phyloP scores from a whole-genome alignment of 2,329 filamentous ascomycete species.

The Clathrospora elynae region DNA sequence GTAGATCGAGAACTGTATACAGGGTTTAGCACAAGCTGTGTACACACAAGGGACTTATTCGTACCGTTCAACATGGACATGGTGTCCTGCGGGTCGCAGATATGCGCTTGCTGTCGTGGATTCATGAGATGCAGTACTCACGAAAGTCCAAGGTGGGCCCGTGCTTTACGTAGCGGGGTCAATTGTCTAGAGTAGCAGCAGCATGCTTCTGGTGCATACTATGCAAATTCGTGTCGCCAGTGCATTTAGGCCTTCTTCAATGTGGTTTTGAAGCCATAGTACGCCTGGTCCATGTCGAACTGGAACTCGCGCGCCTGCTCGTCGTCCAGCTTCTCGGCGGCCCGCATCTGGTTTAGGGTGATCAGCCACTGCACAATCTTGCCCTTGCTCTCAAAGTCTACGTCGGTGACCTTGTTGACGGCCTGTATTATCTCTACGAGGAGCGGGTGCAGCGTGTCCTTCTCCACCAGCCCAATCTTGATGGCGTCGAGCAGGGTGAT shows the following conservation, averaged over 20 bases:
- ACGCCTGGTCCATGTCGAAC: slow-evolving; percentile 91
- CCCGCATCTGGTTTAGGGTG: slow-evolving; percentile 95
- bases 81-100: slow-evolving; percentile 8
- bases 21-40: slow-evolving; percentile 16
- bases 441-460: slow-evolving; percentile 94
- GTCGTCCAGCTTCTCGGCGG: slow-evolving; percentile 85
- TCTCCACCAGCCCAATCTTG: slow-evolving; percentile 87
- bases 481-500: slow-evolving; percentile 97
- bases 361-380: slow-evolving; percentile 99
- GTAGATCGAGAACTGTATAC: slow-evolving; percentile 70
- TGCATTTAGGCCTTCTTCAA: slow-evolving; percentile 54
- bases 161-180: slow-evolving; percentile 19
- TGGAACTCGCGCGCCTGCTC: slow-evolving; percentile 87
- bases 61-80: slow-evolving; percentile 42
- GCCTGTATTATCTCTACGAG: slow-evolving; percentile 95
- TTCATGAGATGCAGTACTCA: slow-evolving; percentile 14
- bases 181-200: slow-evolving; percentile 3
- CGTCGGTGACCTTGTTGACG: slow-evolving; percentile 94
- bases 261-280: slow-evolving; percentile 88
- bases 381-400: slow-evolving; percentile 90
- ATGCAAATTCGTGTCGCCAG: neutral
- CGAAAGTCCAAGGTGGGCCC: slow-evolving; percentile 21
- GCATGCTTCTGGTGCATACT: neutral
- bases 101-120: slow-evolving; percentile 11
- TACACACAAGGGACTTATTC: neutral